These are phyloP conservation scores for Suillus variegatus DNA, from an alignment of 768 basidiomycete species.

Conservation along the genomic window DNA sequence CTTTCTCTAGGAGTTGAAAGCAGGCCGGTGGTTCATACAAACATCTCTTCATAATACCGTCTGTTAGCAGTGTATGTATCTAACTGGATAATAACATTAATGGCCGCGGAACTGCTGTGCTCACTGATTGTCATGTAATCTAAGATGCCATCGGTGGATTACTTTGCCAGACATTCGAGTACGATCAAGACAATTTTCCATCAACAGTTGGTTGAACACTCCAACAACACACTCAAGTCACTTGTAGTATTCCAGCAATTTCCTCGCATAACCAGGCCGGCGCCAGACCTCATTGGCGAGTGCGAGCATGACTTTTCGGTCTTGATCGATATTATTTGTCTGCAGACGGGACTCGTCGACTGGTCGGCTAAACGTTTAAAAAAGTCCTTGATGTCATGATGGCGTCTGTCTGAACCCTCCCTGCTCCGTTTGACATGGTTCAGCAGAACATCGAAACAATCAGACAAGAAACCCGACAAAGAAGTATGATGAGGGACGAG, in stretches of 20 bases:
- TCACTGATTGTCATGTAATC: background rate
- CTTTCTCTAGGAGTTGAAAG: conserved; percentile 19
- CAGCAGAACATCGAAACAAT: conserved; percentile 25
- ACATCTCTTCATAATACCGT: background rate
- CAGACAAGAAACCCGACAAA: conserved; percentile 23
- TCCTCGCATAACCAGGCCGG: background rate
- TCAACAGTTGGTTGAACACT: background rate
- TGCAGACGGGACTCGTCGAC: no score
- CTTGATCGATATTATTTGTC: no score
- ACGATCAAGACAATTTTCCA: background rate
- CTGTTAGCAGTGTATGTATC: background rate
- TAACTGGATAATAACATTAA: background rate
- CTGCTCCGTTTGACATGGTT: background rate
- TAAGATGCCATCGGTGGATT: no score
- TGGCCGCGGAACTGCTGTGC: background rate
- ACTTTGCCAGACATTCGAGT: background rate
- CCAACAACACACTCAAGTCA: background rate
- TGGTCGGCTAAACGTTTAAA: no score
- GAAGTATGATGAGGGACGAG: conserved; percentile 34
- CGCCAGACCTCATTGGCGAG: background rate
- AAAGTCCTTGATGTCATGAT: no score
- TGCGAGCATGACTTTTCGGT: no score
- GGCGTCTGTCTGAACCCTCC: no score
- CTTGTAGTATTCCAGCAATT: background rate
- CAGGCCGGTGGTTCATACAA: conserved; percentile 35